Conservation (phyloP, 2,329 filamentous ascomycete genomes). For the Nemania abortiva region DNA sequence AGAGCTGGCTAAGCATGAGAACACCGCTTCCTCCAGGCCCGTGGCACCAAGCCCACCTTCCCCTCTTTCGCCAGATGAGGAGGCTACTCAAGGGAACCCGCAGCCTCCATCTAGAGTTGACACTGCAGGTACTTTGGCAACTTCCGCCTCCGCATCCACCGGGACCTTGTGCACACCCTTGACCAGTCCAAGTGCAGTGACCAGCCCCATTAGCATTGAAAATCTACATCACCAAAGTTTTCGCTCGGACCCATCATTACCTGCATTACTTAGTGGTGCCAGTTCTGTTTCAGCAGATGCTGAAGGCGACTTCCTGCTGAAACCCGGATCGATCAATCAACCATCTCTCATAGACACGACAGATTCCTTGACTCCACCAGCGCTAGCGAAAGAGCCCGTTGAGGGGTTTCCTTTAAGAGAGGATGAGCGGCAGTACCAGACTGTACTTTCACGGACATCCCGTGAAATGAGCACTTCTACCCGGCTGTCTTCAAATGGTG, state of each 20-base stretch:
- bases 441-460: constrained; percentile 41
- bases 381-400: constrained; percentile 60
- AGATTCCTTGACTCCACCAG: constrained; percentile 68
- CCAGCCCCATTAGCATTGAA: constrained; percentile 61
- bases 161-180: constrained; percentile 63
- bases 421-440: constrained; percentile 46
- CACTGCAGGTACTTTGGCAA: constrained; percentile 60
- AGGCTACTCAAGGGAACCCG: constrained; percentile 51
- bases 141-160: constrained; percentile 65
- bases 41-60: constrained; percentile 10
- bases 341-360: constrained; percentile 63
- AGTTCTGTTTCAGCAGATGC: constrained; percentile 73
- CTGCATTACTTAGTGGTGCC: constrained; percentile 71
- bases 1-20: constrained; percentile 49
- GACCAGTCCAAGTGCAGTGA: constrained; percentile 66
- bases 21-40: constrained; percentile 39
- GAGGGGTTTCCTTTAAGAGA: constrained; percentile 61
- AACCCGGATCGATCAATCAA: constrained; percentile 60
- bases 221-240: constrained; percentile 60
- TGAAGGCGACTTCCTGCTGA: constrained; percentile 69
- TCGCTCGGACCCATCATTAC: constrained; percentile 73
- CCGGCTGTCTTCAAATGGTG: constrained; percentile 51
- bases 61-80: constrained; percentile 60
- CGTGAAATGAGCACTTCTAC: constrained; percentile 39
- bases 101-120: constrained; percentile 55